Conservation (phyloP, 768 basidiomycete genomes). For the Leccinum subgranulosum region DNA sequence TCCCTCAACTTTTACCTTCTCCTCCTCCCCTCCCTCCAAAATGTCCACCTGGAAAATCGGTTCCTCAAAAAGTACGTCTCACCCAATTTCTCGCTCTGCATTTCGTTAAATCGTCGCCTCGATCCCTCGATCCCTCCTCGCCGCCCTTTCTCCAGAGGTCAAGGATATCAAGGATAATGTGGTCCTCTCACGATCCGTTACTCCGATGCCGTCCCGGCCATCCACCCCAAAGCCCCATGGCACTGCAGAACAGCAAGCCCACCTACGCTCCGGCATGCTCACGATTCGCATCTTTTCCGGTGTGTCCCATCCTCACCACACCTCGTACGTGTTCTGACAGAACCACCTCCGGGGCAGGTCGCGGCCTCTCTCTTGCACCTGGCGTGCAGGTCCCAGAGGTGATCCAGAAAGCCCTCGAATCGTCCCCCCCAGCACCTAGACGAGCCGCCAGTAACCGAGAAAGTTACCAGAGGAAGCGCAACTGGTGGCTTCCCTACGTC, state of each 20-base stretch:
- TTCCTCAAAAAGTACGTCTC: constrained; percentile 33
- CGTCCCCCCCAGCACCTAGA: constrained; percentile 50
- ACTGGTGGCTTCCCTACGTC: constrained; percentile 94
- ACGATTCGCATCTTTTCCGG: constrained; percentile 95
- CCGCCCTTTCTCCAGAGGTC: constrained; percentile 40
- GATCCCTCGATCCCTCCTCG: constrained; percentile 8
- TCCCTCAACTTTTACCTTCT: neutral
- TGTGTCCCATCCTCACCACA: constrained; percentile 33
- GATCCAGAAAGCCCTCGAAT: constrained; percentile 77
- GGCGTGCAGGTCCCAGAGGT: constrained; percentile 79
- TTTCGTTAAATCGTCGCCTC: neutral
- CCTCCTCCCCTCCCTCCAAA: neutral
- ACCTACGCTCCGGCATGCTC: constrained; percentile 86
- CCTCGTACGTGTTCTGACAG: constrained; percentile 6
- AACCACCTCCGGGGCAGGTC: constrained; percentile 42
- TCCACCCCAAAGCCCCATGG: constrained; percentile 64
- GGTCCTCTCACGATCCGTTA: constrained; percentile 70
- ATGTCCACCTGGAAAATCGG: constrained; percentile 59
- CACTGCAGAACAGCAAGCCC: constrained; percentile 43
- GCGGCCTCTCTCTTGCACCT: constrained; percentile 76
- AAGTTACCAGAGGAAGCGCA: constrained; percentile 87
- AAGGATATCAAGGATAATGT: constrained; percentile 74
- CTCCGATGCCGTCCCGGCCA: constrained; percentile 80
- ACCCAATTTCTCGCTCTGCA: neutral
- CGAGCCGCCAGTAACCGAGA: constrained; percentile 76